Evolutionary conservation across 2,329 filamentous ascomycete genomes (phyloP).

Genomic region (Diaporthe helianthi): DNA sequence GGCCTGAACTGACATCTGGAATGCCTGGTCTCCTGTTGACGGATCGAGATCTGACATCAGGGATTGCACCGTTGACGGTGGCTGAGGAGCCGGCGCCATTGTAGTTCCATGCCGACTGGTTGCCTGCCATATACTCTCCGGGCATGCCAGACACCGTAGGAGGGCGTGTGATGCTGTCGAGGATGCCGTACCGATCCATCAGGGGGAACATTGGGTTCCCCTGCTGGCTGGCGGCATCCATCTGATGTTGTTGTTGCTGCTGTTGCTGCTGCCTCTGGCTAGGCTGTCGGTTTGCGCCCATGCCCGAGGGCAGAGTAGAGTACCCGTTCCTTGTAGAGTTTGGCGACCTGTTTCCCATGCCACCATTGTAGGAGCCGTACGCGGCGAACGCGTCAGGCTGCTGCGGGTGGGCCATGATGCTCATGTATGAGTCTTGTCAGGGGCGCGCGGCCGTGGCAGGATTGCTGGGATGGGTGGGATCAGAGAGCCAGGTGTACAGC

Average conservation of each 20-base stretch:
- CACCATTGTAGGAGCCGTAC: constrained; percentile 32
- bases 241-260: constrained; percentile 36
- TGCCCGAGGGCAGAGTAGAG: constrained; percentile 39
- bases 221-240: constrained; percentile 39
- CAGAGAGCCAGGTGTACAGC: constrained; percentile 15
- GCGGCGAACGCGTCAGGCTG: constrained; percentile 34
- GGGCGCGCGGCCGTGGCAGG: constrained; percentile 14
- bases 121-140: constrained; percentile 39
- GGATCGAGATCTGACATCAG: constrained; percentile 67
- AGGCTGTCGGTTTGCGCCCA: constrained; percentile 37
- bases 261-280: constrained; percentile 40
- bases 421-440: constrained; percentile 28
- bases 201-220: constrained; percentile 38
- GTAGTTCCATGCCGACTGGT: constrained; percentile 42
- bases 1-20: constrained; percentile 47
- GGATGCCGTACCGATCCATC: constrained; percentile 42
- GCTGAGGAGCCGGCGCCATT: constrained; percentile 39
- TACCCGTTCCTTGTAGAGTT: constrained; percentile 40
- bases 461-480: neutral
- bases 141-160: constrained; percentile 37
- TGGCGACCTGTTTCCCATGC: constrained; percentile 40
- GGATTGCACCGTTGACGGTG: constrained; percentile 65
- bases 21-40: constrained; percentile 65
- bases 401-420: constrained; percentile 34
- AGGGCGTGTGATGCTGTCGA: constrained; percentile 41